phyloP scores from a whole-genome alignment of 306 rosid genomes.

The Luffa acutangula region DNA sequence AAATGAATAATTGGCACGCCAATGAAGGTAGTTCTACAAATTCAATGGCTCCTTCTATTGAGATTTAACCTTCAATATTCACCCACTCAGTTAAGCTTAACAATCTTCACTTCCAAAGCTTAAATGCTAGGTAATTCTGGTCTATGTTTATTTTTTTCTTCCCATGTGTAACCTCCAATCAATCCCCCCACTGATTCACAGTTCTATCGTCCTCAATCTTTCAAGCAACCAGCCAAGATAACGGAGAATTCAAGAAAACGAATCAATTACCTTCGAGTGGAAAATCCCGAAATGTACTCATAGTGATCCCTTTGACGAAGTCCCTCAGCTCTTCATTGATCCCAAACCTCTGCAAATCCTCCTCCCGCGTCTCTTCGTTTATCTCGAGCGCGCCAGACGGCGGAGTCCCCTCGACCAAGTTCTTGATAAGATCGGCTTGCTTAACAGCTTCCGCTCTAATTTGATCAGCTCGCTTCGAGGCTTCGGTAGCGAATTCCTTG shows the following conservation, averaged over 20 bases:
- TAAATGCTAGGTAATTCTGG: background rate
- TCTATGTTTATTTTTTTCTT: background rate
- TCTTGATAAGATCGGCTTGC: slow-evolving; percentile 30
- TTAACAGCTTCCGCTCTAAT: slow-evolving; percentile 24
- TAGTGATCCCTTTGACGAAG: slow-evolving; percentile 54
- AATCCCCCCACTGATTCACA: background rate
- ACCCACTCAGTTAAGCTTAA: background rate
- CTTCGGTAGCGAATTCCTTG: slow-evolving; percentile 46
- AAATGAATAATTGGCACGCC: background rate
- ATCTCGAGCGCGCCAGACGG: background rate
- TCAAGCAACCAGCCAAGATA: background rate
- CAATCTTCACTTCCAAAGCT: background rate
- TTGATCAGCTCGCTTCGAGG: slow-evolving; percentile 45
- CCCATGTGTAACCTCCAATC: background rate
- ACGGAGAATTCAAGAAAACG: background rate
- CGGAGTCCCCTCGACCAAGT: slow-evolving; percentile 17
- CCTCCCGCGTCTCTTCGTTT: background rate
- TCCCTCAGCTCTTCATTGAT: slow-evolving; percentile 54
- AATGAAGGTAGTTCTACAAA: background rate
- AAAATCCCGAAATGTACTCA: slow-evolving; percentile 43
- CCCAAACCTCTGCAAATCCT: slow-evolving; percentile 36
- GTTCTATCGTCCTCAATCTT: background rate
- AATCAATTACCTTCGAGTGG: slow-evolving; percentile 41
- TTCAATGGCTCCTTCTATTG: background rate
- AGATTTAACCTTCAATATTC: background rate